Evolutionary conservation across 495 filamentous ascomycete species (phyloP).

Genomic region (Penicillium lividum): DNA sequence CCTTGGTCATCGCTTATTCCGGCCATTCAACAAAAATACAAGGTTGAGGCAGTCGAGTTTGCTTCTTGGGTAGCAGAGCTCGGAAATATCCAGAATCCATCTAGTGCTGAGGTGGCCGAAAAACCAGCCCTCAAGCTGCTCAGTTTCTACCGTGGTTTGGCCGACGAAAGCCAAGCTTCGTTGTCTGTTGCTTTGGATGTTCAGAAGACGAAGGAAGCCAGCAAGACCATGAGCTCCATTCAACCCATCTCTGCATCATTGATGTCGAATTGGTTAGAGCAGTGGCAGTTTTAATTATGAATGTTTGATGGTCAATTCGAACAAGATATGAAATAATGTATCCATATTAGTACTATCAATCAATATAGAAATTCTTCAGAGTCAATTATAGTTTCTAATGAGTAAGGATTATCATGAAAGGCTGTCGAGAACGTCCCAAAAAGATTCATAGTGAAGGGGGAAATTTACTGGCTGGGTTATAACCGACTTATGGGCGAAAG

Average conservation of each 20-base stretch:
- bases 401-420: too few species aligned
- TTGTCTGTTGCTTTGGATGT: constrained; percentile 25
- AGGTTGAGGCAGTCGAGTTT: constrained; percentile 20
- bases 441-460: too few species aligned
- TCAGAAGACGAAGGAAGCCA: constrained; percentile 19
- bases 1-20: constrained; percentile 30
- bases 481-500: too few species aligned
- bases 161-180: constrained; percentile 11
- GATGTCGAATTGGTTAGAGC: constrained; percentile 28
- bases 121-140: constrained; percentile 33
- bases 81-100: constrained; percentile 22
- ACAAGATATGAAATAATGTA: not conserved
- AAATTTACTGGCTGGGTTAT: too few species aligned
- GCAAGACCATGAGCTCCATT: constrained; percentile 24
- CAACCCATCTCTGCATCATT: constrained; percentile 18
- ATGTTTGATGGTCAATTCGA: not conserved
- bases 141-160: constrained; percentile 26
- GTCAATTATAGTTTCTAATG: too few species aligned
- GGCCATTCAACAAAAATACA: constrained; percentile 15
- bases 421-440: too few species aligned
- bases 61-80: constrained; percentile 27
- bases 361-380: too few species aligned
- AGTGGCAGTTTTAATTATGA: constrained; percentile 23
- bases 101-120: constrained; percentile 16
- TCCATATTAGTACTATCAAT: too few species aligned